Base-by-base conservation (phyloP, 2,329 filamentous ascomycete genomes). In the Scytalidium lignicola region DNA sequence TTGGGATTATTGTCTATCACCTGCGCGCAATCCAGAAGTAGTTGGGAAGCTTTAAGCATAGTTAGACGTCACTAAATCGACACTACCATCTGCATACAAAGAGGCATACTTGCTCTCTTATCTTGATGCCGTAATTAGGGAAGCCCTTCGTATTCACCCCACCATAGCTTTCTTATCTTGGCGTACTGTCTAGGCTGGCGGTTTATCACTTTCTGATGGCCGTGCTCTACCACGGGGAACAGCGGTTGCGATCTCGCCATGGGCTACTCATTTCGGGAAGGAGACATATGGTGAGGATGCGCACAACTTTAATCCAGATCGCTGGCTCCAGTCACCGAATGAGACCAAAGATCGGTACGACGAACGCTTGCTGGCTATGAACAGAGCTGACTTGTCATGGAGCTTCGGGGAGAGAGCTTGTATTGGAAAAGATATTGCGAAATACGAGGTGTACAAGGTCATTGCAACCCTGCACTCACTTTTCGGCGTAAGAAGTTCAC, bases 61-160 rank as follows among this genome's bases (percentile, higher is more conserved):
- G n/a, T n/a, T n/a, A n/a, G n/a, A n/a, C n/a, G n/a, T n/a, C n/a
- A n/a, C n/a, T n/a, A n/a, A n/a, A n/a, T n/a, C n/a, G n/a, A n/a
- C n/a, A n/a, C n/a, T 41, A 26, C 23, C 23, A 5, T 5, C 23
- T 6, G 6, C 5, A 26, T 64, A 59, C 46, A 42, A 40, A 2
- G 43, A 51, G 13, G 56, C 62, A 28, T 65, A 55, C 22, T 60
- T 57, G 21, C 62, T 69, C 12, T 65, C 63, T 17, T 74, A 78
- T 56, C 69, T 81, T 10, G 67, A 74, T 41, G 76, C 75, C 2
- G 71, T 77, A 4, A 67, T 80, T 22, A 70, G 69, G 13, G 79
- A 82, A 55, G 65, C 71, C 1, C 61, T 74, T 53, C 70, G 77
- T 2, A 61, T 78, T 10, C 73, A 78, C 52, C 75, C 77, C 1